Percentiles rank a stretch among this genome's conserved stretches.
These are phyloP conservation scores for Oryza glaberrima DNA, from an alignment of 176 grass and related monocot species.

Conservation along the genomic window DNA sequence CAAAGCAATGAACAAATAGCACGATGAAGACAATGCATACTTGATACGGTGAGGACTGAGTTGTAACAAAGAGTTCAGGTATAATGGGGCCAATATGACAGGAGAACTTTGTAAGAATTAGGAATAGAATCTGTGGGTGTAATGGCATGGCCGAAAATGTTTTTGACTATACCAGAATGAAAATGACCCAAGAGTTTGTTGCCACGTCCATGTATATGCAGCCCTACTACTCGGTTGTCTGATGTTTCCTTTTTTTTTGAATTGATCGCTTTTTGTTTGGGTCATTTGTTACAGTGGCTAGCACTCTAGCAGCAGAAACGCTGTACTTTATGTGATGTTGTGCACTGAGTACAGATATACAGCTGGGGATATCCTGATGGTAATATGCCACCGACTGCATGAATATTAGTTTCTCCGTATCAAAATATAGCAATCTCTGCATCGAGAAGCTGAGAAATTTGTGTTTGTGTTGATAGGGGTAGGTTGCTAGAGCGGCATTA, in stretches of 20 bases:
- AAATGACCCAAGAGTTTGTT: neutral
- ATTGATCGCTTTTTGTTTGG: neutral
- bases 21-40: neutral
- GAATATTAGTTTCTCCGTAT: too few relatives aligned
- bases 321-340: neutral
- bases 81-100: neutral
- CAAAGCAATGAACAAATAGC: neutral
- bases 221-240: too few relatives aligned
- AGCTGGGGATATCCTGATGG: neutral
- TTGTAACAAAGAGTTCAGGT: neutral
- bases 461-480: too few relatives aligned
- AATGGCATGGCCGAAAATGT: neutral
- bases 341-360: neutral
- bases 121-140: neutral
- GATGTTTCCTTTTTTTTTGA: too few relatives aligned
- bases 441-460: too few relatives aligned
- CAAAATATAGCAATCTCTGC: too few relatives aligned
- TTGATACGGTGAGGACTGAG: neutral
- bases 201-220: neutral
- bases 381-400: too few relatives aligned
- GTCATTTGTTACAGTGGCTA: neutral
- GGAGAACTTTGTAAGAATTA: neutral
- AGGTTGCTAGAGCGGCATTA: too few relatives aligned
- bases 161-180: slow-evolving; percentile 1
- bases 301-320: neutral